Evolutionary conservation across 441 rosid genomes (phyloP), one percentile per base, ranked within the genome.

Genomic region (Jatropha multifida): DNA sequence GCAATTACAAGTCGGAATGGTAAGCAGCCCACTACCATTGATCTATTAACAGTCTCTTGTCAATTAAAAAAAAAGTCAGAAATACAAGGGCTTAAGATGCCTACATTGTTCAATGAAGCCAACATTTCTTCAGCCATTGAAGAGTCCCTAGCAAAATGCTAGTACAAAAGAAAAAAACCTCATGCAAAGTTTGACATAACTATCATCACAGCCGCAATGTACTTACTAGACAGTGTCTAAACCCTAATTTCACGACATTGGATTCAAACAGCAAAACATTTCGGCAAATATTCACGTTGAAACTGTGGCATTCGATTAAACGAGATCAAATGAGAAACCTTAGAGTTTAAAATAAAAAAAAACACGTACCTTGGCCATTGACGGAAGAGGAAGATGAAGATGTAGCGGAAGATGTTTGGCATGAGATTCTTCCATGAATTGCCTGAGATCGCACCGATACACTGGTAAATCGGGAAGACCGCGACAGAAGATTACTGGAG

Each of bases 341-440:
- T 2, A 60, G 32, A 68, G 7, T 4, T 12, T 2, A 18, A 32
- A 51, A 38, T 13, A 40, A 1, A 32, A 32, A 32, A 32, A 32
- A 32, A 32, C 1, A 32, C 55, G 17, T 26, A 90, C 96, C 92
- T 85, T 82, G 79, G 15, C 76, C 85, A 58, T 77, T 78, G 85
- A 86, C 82, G 61, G 89, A 71, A 46, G 90, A 65, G 5, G 88
- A 76, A 81, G 90, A 79, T 17, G 94, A 85, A 58, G 92, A 87
- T 42, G 92, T 62, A 68, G 89, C 84, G 62, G 92, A 83, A 68
- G 96, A 88, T 51, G 88, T 75, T 81, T 83, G 95, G 84, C 94
- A 92, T 44, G 97, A 83, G 79, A 90, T 79, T 77, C 78, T 78
- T 56, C 83, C 86, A 27, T 89, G 79, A 72, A 78, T 65, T n/a